Evolutionary conservation across 768 basidiomycete genomes (phyloP).

Genomic region (Suillus brevipes): DNA sequence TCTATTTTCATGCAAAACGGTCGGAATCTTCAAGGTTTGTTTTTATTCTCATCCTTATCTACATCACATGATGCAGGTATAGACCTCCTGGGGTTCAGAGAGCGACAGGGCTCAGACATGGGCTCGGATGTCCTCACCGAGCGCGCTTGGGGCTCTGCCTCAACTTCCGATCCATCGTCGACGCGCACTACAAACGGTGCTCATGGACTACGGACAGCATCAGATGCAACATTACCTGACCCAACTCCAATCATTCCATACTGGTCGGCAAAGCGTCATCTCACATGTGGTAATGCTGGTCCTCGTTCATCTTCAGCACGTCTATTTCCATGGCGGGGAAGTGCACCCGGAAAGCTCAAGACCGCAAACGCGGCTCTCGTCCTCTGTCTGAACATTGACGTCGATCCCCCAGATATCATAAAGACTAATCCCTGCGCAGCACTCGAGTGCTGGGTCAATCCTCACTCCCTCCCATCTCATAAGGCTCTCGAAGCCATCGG

Average conservation of each 20-base stretch:
- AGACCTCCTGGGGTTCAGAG: constrained; percentile 21
- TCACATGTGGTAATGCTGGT: constrained; percentile 85
- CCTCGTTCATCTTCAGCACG: constrained; percentile 65
- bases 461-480: constrained; percentile 84
- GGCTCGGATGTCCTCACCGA: constrained; percentile 59
- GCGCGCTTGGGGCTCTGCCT: constrained; percentile 47
- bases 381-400: constrained; percentile 94
- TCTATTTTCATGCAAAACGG: constrained; percentile 31
- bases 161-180: constrained; percentile 52
- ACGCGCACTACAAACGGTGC: constrained; percentile 31
- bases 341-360: constrained; percentile 82
- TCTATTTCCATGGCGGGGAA: constrained; percentile 76
- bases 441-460: constrained; percentile 97
- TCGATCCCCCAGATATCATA: constrained; percentile 96
- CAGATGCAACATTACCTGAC: constrained; percentile 47
- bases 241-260: constrained; percentile 68
- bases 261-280: constrained; percentile 88
- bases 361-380: constrained; percentile 88
- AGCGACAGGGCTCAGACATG: constrained; percentile 30
- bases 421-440: constrained; percentile 96
- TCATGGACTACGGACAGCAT: constrained; percentile 42
- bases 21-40: constrained; percentile 24
- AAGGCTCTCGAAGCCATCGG: constrained; percentile 96
- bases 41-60: constrained; percentile 3
- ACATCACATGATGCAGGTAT: constrained; percentile 19